Base-by-base conservation (phyloP, 2,329 filamentous ascomycete genomes). In the Drechslera avenae region DNA sequence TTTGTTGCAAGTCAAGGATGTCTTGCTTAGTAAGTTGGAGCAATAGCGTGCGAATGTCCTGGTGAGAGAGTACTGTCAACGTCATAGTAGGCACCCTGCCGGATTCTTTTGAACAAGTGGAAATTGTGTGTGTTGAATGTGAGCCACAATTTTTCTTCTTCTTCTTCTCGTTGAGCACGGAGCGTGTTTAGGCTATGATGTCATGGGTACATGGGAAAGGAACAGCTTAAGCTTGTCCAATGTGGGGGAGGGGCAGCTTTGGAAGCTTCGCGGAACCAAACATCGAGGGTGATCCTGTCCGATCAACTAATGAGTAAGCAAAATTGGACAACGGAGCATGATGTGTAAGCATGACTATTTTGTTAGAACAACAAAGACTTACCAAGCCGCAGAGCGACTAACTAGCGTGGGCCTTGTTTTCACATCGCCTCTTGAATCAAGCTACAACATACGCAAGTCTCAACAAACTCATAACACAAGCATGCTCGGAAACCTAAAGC, bases 1-100 rank as follows among this genome's bases (percentile, higher is more conserved):
- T 80, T 56, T 78, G 72, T 54, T 86, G 84, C 6, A 87, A 73
- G n/a, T 79, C 71, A 19, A 79, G 62, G 21, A 87, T 78, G 59
- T 86, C 83, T 45, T 84, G 79, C 44, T 78, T 79, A 32, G 73
- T 79, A 42, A 87, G 74, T 10, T 81, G 79, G 39, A 82, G 76
- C 6, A 87, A 77, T 6, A 87, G 71, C 4, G 71, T 73, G 50
- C 77, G 79, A 23, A 87, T 81, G 57, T 86, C 80, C 10, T 75
- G 61, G 62, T 83, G 79, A 18, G 81, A 79, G 23, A 87, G 78
- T 30, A 87, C 74, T 0, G 83, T 86, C 51, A 87, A 76, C 44
- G 83, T 79, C 83, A 86, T 86, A 21, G 18, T 50, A 41, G 13
- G 19, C 5, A n/a, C 7, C 4, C 6, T 21, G 5, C 5, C 16